These are phyloP conservation scores for Dispira simplex DNA, from an alignment of 192 early-diverging fungal species.

Conservation along the genomic window DNA sequence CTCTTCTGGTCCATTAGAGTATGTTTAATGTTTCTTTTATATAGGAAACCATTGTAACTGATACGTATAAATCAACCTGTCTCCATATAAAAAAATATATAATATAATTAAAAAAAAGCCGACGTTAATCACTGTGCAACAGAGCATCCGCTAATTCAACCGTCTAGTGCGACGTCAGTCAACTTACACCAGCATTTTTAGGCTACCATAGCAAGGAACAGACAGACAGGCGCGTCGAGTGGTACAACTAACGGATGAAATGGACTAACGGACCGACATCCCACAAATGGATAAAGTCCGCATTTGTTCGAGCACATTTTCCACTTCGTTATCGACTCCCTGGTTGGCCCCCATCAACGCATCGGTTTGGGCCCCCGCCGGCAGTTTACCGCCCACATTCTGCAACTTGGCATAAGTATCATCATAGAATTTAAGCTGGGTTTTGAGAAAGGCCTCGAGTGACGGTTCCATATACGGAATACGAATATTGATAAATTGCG, in stretches of 20 bases:
- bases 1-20: too few relatives aligned
- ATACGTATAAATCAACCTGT: too few relatives aligned
- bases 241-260: too few relatives aligned
- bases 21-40: too few relatives aligned
- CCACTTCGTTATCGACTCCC: slow-evolving; percentile 51
- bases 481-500: slow-evolving; percentile 74
- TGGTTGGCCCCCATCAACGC: slow-evolving; percentile 29
- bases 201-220: too few relatives aligned
- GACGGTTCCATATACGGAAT: slow-evolving; percentile 88
- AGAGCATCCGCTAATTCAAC: background rate
- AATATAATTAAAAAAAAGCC: too few relatives aligned
- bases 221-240: too few relatives aligned
- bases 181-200: background rate
- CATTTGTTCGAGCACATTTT: slow-evolving; percentile 77
- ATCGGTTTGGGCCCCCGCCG: slow-evolving; percentile 9
- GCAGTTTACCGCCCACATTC: slow-evolving; percentile 40
- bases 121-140: background rate
- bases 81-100: too few relatives aligned
- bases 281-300: slow-evolving; percentile 81
- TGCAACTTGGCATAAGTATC: slow-evolving; percentile 63
- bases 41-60: too few relatives aligned
- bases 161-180: too few relatives aligned
- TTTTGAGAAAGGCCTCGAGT: slow-evolving; percentile 90
- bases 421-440: slow-evolving; percentile 83
- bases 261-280: slow-evolving; percentile 14